Conservation (phyloP, 805 yeast genomes). For the Candida odintsovae region DNA sequence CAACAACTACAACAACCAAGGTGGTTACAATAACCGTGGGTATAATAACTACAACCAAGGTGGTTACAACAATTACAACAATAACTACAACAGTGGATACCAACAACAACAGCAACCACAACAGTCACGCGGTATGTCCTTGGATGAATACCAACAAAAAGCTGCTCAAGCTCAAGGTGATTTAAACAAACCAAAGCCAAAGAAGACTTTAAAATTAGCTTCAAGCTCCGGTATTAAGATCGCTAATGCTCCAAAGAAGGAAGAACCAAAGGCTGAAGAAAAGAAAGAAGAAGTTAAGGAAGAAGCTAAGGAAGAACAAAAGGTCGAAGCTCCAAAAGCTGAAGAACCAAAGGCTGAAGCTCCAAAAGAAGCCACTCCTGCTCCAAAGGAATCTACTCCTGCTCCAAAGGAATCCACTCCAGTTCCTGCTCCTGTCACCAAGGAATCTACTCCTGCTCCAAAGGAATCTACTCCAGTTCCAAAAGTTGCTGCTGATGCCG, state of each 20-base stretch:
- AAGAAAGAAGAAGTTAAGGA: slow-evolving; percentile 20
- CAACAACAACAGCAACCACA: slow-evolving; percentile 19
- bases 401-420: slow-evolving; percentile 8
- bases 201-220: slow-evolving; percentile 63
- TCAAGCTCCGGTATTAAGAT: slow-evolving; percentile 61
- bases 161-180: slow-evolving; percentile 27
- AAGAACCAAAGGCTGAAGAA: slow-evolving; percentile 21
- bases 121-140: slow-evolving; percentile 54
- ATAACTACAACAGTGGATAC: slow-evolving; percentile 13
- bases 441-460: too few species aligned
- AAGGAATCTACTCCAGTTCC: slow-evolving; percentile 16
- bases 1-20: slow-evolving; percentile 25
- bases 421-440: slow-evolving; percentile 13
- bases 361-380: slow-evolving; percentile 24
- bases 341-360: slow-evolving; percentile 26
- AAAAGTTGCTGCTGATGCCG: slow-evolving; percentile 35
- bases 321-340: slow-evolving; percentile 21
- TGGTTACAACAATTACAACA: slow-evolving; percentile 23
- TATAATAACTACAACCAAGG: slow-evolving; percentile 5
- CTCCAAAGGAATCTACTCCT: slow-evolving; percentile 11
- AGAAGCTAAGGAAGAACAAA: slow-evolving; percentile 19
- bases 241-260: slow-evolving; percentile 37
- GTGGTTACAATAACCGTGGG: slow-evolving; percentile 8
- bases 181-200: slow-evolving; percentile 45
- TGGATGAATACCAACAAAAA: slow-evolving; percentile 78